Percentiles rank a stretch among this genome's conserved stretches.
These are phyloP conservation scores for Cupressus sempervirens DNA, from an alignment of 75 land plant species.

Conservation along the genomic window DNA sequence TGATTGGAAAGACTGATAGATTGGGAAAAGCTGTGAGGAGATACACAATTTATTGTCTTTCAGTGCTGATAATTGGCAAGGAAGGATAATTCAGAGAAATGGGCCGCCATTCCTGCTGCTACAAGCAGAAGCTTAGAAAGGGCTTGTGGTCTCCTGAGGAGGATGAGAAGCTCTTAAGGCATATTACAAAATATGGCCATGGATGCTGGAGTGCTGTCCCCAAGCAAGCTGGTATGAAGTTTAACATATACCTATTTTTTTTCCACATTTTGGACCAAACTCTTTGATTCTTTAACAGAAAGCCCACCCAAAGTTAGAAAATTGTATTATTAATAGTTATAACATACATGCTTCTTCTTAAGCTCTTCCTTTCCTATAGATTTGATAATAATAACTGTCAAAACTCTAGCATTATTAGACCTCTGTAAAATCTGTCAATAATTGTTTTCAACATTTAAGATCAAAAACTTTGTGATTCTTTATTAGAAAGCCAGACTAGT, in stretches of 20 bases:
- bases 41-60: neutral
- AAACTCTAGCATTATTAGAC: too few relatives aligned
- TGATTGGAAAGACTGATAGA: neutral
- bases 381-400: too few relatives aligned
- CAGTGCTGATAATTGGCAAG: neutral
- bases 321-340: neutral
- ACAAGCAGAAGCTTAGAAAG: slow-evolving; percentile 73
- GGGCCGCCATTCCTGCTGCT: slow-evolving; percentile 73
- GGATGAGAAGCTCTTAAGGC: slow-evolving; percentile 67
- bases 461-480: too few relatives aligned
- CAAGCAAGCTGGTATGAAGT: slow-evolving; percentile 50
- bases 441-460: too few relatives aligned
- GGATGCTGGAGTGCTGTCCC: slow-evolving; percentile 87
- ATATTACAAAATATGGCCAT: slow-evolving; percentile 71
- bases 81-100: slow-evolving; percentile 2
- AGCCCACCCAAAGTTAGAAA: too few relatives aligned
- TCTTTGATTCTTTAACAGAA: too few relatives aligned
- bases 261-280: too few relatives aligned
- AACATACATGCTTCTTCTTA: neutral
- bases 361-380: too few relatives aligned
- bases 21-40: neutral
- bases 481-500: too few relatives aligned
- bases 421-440: too few relatives aligned
- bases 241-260: neutral
- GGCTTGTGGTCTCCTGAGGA: slow-evolving; percentile 82